These are phyloP conservation scores for Actinomortierella wolfii DNA, from an alignment of 371 early-diverging fungal genomes.

Conservation along the genomic window DNA sequence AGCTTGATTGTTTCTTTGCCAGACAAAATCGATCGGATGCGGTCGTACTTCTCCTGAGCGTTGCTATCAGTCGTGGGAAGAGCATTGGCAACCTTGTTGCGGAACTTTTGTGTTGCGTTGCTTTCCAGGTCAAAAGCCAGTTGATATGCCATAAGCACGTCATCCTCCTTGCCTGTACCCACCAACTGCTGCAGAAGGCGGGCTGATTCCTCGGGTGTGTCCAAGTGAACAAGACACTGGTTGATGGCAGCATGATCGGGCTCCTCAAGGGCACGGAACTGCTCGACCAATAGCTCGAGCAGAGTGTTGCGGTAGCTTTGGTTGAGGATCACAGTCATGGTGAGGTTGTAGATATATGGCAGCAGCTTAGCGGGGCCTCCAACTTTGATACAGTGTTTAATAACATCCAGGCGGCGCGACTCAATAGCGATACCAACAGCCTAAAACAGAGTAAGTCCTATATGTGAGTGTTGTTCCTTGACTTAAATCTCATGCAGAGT, in stretches of 20 bases:
- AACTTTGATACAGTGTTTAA: slow-evolving; percentile 79
- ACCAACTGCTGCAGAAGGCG: slow-evolving; percentile 72
- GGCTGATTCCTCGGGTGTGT: slow-evolving; percentile 75
- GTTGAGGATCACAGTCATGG: slow-evolving; percentile 81
- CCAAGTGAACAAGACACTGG: slow-evolving; percentile 91
- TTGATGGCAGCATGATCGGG: slow-evolving; percentile 92
- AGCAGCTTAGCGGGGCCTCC: slow-evolving; percentile 76
- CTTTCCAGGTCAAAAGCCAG: slow-evolving; percentile 96
- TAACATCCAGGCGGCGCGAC: slow-evolving; percentile 85
- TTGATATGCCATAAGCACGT: slow-evolving; percentile 89
- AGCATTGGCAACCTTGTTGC: slow-evolving; percentile 69
- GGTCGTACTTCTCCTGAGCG: slow-evolving; percentile 46
- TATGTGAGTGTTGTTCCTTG: not conserved
- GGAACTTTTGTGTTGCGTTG: slow-evolving; percentile 93
- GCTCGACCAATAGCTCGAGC: slow-evolving; percentile 79
- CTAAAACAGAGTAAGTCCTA: slow-evolving; percentile 21
- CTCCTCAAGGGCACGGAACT: slow-evolving; percentile 76
- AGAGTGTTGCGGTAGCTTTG: slow-evolving; percentile 84
- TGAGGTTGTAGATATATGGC: slow-evolving; percentile 81
- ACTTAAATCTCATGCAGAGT: too few relatives aligned
- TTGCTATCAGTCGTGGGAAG: slow-evolving; percentile 53
- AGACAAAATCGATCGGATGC: slow-evolving; percentile 79
- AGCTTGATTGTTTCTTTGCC: slow-evolving; percentile 90
- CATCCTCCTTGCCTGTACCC: slow-evolving; percentile 60
- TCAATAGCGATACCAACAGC: slow-evolving; percentile 96